These are phyloP conservation scores for Penstemon davidsonii DNA, from an alignment of 257 asterid genomes.

Conservation along the genomic window DNA sequence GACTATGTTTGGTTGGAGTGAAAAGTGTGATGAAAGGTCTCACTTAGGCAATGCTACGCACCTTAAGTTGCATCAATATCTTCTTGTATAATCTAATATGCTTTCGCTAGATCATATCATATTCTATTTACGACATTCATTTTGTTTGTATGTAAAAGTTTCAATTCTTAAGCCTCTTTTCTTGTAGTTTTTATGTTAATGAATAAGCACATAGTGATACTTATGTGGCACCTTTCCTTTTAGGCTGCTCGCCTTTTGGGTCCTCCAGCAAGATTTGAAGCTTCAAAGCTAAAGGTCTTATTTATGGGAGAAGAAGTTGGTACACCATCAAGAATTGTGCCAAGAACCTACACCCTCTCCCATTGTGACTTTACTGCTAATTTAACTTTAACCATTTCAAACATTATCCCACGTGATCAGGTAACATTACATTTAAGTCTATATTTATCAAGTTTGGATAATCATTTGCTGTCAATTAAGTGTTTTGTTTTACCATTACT, in stretches of 20 bases:
- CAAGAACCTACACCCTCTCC: conserved; percentile 87
- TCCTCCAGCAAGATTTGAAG: conserved; percentile 90
- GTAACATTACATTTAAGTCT: conserved; percentile 31
- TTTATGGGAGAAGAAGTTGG: conserved; percentile 56
- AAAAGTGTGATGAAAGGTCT: too few relatives aligned
- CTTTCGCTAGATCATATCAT: neutral
- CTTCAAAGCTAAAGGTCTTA: conserved; percentile 75
- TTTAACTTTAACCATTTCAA: conserved; percentile 64
- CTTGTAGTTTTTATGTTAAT: neutral
- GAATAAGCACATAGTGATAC: neutral
- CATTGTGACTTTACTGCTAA: conserved; percentile 87
- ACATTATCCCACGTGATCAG: conserved; percentile 66
- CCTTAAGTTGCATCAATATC: too few relatives aligned
- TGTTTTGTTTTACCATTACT: neutral
- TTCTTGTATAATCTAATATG: too few relatives aligned
- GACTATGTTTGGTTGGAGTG: neutral
- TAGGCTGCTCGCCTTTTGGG: conserved; percentile 88
- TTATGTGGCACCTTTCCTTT: conserved; percentile 7
- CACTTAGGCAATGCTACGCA: too few relatives aligned
- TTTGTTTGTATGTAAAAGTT: neutral
- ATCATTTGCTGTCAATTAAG: neutral
- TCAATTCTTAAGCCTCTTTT: neutral
- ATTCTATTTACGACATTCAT: neutral
- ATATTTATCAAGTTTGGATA: neutral
- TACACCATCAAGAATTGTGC: conserved; percentile 47